A percentile compares a stretch with the other conserved stretches of the same genome.
phyloP scores from a whole-genome alignment of 2,329 filamentous ascomycete species.

The Thyridium curvatum region DNA sequence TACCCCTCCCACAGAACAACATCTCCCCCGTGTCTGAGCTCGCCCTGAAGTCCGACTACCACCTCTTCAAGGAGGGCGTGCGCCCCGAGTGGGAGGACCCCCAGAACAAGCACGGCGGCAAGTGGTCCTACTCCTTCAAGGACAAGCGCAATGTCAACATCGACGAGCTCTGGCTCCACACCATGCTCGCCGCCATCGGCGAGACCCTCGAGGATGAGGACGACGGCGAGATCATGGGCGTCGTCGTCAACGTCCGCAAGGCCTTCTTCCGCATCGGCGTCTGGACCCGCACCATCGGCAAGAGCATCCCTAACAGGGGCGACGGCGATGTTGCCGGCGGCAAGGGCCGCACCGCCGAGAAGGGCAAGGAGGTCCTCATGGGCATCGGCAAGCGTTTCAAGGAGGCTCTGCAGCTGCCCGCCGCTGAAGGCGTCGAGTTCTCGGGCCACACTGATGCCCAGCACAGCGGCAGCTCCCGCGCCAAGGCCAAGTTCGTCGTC shows the following conservation, averaged over 20 bases:
- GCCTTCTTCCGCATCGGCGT: slow-evolving; percentile 96
- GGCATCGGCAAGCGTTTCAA: slow-evolving; percentile 89
- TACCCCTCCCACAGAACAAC: slow-evolving; percentile 69
- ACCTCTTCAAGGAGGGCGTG: slow-evolving; percentile 96
- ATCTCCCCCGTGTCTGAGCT: slow-evolving; percentile 94
- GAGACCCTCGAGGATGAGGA: slow-evolving; percentile 94
- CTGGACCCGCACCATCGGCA: slow-evolving; percentile 93
- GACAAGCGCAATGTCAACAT: slow-evolving; percentile 89
- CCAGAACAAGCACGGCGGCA: slow-evolving; percentile 98
- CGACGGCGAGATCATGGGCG: slow-evolving; percentile 97
- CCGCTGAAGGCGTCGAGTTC: slow-evolving; percentile 80
- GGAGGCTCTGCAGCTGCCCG: slow-evolving; percentile 75
- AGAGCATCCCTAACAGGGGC: slow-evolving; percentile 70
- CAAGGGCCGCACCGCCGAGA: slow-evolving; percentile 71
- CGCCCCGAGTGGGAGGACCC: slow-evolving; percentile 97
- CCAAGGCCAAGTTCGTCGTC: slow-evolving; percentile 88
- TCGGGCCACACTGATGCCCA: slow-evolving; percentile 94
- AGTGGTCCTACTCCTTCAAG: slow-evolving; percentile 98
- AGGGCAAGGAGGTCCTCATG: slow-evolving; percentile 79
- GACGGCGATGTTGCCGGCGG: slow-evolving; percentile 66
- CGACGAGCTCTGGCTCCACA: slow-evolving; percentile 93
- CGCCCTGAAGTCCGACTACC: slow-evolving; percentile 96
- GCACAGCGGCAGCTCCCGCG: slow-evolving; percentile 86
- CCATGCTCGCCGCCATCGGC: slow-evolving; percentile 93
- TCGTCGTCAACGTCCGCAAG: slow-evolving; percentile 98